Evolutionary conservation across 257 asterid genomes (phyloP), one percentile per base, ranked within the genome.

Genomic region (Nicotiana noctiflora): DNA sequence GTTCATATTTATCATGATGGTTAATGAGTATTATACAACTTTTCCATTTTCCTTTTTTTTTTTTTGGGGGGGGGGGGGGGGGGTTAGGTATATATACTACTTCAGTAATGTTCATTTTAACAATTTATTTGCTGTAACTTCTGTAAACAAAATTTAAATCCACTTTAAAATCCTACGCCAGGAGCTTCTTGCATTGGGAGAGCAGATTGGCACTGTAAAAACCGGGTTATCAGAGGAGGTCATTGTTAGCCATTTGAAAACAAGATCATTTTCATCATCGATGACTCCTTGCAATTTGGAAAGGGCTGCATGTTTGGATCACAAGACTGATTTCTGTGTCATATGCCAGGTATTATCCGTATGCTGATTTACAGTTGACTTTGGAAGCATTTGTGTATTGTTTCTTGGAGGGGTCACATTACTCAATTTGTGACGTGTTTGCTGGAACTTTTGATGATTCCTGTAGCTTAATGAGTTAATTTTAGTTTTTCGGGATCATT

Each of bases 151-250:
- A 63, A 25, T 63, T 44, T 29, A 12, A 40, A n/a, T 32, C 57
- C 63, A 32, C 72, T 56, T 74, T 46, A 21, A 66, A 31, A 66
- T 80, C 83, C 52, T 60, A 53, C 59, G 32, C 65, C 90, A 95
- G 98, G 97, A 95, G 90, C 98, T 95, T 86, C 97, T 93, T 84
- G 97, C 93, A 32, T 78, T 93, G 84, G 98, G 92, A 79, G 98
- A 93, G 85, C 98, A 88, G 86, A 95, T 93, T 55, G 99, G 99
- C 67, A 88, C 89, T 56, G 97, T 92, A 75, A 91, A 88, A 80
- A 90, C 97, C 32, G 99, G 98, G 79, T 81, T 95, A 80, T 81
- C 93, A 0, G 92, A 86, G 84, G 93, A 88, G 78, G 83, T 86
- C 74, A 83, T 91, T 76, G 78, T 72, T 8, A 84, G 82, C 77